These are phyloP conservation scores for Oryza glaberrima DNA, from an alignment of 176 grass and related monocot species.

Conservation along the genomic window DNA sequence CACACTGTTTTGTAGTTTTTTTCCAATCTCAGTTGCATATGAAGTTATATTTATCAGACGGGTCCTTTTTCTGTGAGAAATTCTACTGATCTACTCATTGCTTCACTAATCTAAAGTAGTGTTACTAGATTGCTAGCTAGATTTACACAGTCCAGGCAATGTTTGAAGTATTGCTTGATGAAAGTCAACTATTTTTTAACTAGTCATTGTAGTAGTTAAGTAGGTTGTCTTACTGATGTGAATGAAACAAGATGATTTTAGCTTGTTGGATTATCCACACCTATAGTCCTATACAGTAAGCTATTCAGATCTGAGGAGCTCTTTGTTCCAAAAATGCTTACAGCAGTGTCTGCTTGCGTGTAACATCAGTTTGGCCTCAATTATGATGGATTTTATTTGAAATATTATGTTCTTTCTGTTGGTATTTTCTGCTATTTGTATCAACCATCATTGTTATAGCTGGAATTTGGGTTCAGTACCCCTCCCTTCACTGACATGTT, in stretches of 20 bases:
- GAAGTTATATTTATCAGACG: background rate
- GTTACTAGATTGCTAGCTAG: background rate
- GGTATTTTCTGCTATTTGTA: slow-evolving; percentile 11
- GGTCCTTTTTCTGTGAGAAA: background rate
- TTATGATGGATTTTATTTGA: slow-evolving; percentile 17
- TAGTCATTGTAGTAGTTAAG: background rate
- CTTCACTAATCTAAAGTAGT: slow-evolving; percentile 1
- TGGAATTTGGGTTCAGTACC: slow-evolving; percentile 21
- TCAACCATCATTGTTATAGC: background rate
- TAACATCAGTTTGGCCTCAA: background rate
- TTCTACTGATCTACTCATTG: slow-evolving; percentile 11
- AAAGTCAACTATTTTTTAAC: slow-evolving; percentile 1
- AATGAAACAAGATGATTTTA: slow-evolving; percentile 6
- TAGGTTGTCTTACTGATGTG: background rate
- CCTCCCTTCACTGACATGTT: background rate
- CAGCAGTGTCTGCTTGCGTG: background rate
- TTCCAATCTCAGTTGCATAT: background rate
- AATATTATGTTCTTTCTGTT: background rate
- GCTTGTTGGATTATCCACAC: background rate
- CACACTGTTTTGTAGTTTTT: background rate
- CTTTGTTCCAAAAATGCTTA: slow-evolving; percentile 2
- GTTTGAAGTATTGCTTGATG: slow-evolving; percentile 13
- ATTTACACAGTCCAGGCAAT: background rate
- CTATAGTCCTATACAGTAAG: background rate
- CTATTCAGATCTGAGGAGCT: background rate